Evolutionary conservation across 805 yeast species (phyloP).

Genomic region (Maudiozyma turicensis): DNA sequence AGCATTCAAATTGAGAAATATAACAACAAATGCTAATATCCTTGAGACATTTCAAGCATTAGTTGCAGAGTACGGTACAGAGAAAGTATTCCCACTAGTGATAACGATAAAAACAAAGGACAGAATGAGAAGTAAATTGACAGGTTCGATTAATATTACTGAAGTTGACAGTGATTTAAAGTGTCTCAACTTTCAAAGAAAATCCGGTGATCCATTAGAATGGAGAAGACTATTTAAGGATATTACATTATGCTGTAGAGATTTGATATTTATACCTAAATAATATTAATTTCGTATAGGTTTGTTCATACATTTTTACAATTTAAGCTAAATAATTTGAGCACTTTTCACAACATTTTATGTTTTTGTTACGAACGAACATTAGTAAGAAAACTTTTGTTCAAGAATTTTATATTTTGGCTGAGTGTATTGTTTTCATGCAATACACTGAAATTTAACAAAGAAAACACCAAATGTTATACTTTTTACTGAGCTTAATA

Average conservation of each 20-base stretch:
- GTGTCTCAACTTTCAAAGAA: constrained; percentile 45
- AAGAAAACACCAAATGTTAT: not conserved
- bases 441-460: no score
- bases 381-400: no score
- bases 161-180: constrained; percentile 34
- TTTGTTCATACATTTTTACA: not conserved
- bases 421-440: no score
- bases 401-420: no score
- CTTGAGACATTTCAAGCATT: constrained; percentile 13
- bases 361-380: not conserved
- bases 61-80: constrained; percentile 5
- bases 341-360: not conserved
- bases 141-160: constrained; percentile 39
- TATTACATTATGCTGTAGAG: constrained; percentile 47
- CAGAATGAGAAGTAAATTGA: constrained; percentile 34
- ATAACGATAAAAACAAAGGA: constrained; percentile 35
- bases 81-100: constrained; percentile 31
- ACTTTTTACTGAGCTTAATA: no score
- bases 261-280: constrained; percentile 38
- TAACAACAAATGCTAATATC: constrained; percentile 20
- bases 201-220: constrained; percentile 60
- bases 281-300: not conserved
- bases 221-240: constrained; percentile 61
- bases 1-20: constrained; percentile 17
- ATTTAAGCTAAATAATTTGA: not conserved